These are phyloP conservation scores for Tardiomyces blankii DNA, from an alignment of 1,139 yeast species.

Conservation along the genomic window DNA sequence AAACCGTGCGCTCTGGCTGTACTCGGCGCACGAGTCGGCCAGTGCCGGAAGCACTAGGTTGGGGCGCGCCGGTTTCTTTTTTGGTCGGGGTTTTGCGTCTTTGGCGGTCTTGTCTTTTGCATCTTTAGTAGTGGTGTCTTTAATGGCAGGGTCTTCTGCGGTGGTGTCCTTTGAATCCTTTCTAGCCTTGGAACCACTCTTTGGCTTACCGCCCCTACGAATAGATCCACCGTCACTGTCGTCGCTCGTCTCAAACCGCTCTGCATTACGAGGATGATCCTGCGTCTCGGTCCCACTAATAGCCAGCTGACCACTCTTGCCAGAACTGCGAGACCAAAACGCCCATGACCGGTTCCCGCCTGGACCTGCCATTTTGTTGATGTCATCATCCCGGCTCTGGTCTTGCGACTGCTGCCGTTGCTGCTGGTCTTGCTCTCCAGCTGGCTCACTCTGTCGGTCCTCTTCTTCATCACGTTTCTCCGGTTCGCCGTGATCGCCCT, in stretches of 20 bases:
- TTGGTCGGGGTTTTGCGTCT: slow-evolving; percentile 5
- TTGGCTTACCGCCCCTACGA: no score
- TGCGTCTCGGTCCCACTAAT: slow-evolving; percentile 29
- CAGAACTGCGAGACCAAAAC: slow-evolving; percentile 18
- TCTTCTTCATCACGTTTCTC: not conserved
- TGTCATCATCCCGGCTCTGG: not conserved
- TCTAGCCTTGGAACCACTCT: slow-evolving; percentile 1
- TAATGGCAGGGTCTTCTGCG: slow-evolving; percentile 1
- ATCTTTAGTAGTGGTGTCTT: slow-evolving; percentile 1
- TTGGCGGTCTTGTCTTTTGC: slow-evolving; percentile 2
- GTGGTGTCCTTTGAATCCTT: not conserved
- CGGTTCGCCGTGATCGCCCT: not conserved
- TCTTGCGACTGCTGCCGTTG: not conserved
- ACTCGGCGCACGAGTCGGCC: slow-evolving; percentile 18
- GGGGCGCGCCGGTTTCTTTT: slow-evolving; percentile 10
- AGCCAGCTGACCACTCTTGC: slow-evolving; percentile 25
- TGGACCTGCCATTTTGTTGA: slow-evolving; percentile 6
- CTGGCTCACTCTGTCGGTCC: not conserved
- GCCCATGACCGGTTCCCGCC: slow-evolving; percentile 17
- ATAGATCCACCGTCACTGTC: not conserved
- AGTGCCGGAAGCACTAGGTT: slow-evolving; percentile 22
- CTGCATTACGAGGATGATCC: slow-evolving; percentile 19
- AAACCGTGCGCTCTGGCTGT: slow-evolving; percentile 13
- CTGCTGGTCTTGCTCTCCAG: not conserved
- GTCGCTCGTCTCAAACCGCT: slow-evolving; percentile 5